phyloP scores from a whole-genome alignment of 2,329 filamentous ascomycete genomes.

The Paramyrothecium sp. region DNA sequence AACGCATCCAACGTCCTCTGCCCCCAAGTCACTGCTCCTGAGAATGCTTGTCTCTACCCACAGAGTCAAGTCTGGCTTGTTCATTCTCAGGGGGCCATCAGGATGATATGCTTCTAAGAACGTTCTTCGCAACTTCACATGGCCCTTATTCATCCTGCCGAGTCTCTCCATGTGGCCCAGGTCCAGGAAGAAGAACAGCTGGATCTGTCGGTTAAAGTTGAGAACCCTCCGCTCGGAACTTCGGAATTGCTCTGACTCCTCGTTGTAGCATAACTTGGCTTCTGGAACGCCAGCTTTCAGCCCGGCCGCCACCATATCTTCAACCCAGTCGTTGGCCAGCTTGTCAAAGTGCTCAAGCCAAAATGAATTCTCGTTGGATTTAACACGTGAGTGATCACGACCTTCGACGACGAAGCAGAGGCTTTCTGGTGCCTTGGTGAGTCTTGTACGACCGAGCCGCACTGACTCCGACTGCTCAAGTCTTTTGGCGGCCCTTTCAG shows the following conservation, averaged over 20 bases:
- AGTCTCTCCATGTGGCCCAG: conserved; percentile 14
- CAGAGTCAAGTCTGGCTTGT: conserved; percentile 9
- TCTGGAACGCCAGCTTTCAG: neutral
- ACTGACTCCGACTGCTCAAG: no score
- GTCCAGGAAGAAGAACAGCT: conserved; percentile 14
- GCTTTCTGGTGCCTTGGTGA: neutral
- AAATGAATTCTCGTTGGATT: conserved; percentile 1
- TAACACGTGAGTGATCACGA: conserved; percentile 5
- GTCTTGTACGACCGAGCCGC: neutral
- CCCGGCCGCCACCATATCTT: conserved; percentile 6
- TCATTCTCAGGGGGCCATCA: conserved; percentile 6
- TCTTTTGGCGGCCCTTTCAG: no score
- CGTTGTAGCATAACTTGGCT: neutral
- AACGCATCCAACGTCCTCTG: conserved; percentile 14
- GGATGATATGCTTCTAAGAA: conserved; percentile 12
- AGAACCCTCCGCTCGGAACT: neutral
- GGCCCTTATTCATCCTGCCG: conserved; percentile 13
- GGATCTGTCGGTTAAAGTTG: conserved; percentile 9
- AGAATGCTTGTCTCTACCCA: conserved; percentile 15
- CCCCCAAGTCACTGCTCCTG: conserved; percentile 12
- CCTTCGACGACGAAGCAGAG: conserved; percentile 1
- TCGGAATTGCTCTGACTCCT: neutral
- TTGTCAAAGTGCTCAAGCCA: conserved; percentile 10
- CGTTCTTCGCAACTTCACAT: conserved; percentile 10
- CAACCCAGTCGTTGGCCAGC: conserved; percentile 10